Percentiles rank a stretch among this genome's conserved stretches.
These are phyloP conservation scores for Acanthamoeba royreba DNA, from an alignment of 208 protist genomes.

Conservation along the genomic window DNA sequence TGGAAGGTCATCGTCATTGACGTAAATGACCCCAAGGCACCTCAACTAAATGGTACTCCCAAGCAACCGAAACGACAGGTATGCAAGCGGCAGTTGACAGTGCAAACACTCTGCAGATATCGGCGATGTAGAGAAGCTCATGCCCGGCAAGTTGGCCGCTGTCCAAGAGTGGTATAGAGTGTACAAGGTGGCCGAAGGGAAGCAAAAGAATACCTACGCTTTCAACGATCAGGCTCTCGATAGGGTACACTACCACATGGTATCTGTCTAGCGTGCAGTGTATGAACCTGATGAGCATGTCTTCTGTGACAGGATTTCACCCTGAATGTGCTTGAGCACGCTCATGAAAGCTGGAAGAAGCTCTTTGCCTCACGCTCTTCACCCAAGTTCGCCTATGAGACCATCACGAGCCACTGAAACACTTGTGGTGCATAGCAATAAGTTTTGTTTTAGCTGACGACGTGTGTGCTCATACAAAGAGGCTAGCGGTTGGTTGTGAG, in stretches of 20 bases:
- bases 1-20: slow-evolving; percentile 56
- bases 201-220: slow-evolving; percentile 56
- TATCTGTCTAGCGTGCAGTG: background rate
- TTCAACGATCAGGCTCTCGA: background rate
- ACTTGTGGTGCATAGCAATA: too few species aligned
- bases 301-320: background rate
- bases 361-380: background rate
- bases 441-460: too few species aligned
- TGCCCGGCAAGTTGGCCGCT: slow-evolving; percentile 65
- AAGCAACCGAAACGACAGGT: background rate
- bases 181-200: slow-evolving; percentile 59
- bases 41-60: background rate
- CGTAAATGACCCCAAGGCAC: background rate
- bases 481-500: background rate
- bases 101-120: slow-evolving; percentile 37
- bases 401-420: too few species aligned
- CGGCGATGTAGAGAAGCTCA: slow-evolving; percentile 69
- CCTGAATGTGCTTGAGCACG: background rate
- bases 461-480: background rate
- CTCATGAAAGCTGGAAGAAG: background rate
- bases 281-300: background rate
- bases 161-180: slow-evolving; percentile 53
- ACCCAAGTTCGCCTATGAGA: background rate
- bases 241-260: background rate
- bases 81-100: background rate